Base-by-base conservation (phyloP, 805 yeast genomes). In the Wickerhamomyces tratensis region DNA sequence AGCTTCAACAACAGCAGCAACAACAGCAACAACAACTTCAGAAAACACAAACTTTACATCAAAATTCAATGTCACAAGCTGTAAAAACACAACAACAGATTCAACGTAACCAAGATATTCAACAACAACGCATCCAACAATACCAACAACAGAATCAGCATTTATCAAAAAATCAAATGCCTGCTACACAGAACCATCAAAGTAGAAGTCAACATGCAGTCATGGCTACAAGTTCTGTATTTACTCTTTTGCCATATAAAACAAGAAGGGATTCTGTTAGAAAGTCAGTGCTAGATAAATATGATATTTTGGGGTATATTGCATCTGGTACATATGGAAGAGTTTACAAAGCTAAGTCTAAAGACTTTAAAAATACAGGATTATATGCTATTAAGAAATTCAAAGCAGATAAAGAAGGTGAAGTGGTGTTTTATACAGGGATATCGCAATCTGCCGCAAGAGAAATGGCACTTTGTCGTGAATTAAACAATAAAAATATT, bases 301-400 rank as follows among this genome's bases (percentile, higher is more conserved):
- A 89, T 62, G 89, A 83, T 47, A 82, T 93, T 46, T 64, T 88
- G 14, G 98, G 98, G 0, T 93, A 93, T 62, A 93, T 93, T 45
- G 98, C 98, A 1, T 96, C 98, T 0, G 98, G 98, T 35, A 93
- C 98, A 0, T 93, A 93, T 61, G 98, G 98, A 44, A 76, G 87
- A 45, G 96, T 87, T 25, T 93, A 88, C 67, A 91, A 93, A 58
- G 98, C 97, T 7, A 74, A 75, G 47, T 71, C 79, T 8, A 59
- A 57, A 58, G 62, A 50, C 47, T 59, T 44, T 10, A 46, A 54
- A 37, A 53, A 49, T 36, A 44, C 42, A 11, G 41, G 46, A 48
- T 42, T 53, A 40, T 56, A 70, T 58, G 98, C 98, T 6, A 93
- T 93, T 53, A 93, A 93, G 61, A 93, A 91, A 66, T 93, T 93